These are phyloP conservation scores for Pseudozyma tsukubaensis DNA, from an alignment of 1,284 basidiomycete species.

Conservation along the genomic window DNA sequence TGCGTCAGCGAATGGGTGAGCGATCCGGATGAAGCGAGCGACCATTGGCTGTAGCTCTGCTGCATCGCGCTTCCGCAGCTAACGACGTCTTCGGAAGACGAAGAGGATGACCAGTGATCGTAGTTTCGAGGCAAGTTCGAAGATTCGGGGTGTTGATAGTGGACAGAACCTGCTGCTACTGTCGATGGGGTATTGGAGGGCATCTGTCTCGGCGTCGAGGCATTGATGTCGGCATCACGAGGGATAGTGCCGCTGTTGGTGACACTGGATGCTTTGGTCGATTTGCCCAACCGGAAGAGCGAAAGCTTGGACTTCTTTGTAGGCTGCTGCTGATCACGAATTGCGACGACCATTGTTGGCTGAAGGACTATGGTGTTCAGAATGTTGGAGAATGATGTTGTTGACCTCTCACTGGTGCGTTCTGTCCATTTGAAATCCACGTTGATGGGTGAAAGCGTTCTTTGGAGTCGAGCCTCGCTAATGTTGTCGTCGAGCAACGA, in stretches of 20 bases:
- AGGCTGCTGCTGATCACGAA: conserved; percentile 3
- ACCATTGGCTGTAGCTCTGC: too few relatives aligned
- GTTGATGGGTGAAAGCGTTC: too few relatives aligned
- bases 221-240: background rate
- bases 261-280: conserved; percentile 22
- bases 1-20: background rate
- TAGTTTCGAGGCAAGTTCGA: conserved; percentile 7
- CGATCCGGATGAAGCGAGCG: background rate
- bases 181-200: too few relatives aligned
- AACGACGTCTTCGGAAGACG: too few relatives aligned
- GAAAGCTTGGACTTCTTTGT: conserved; percentile 46
- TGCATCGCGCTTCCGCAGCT: too few relatives aligned
- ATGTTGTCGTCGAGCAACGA: too few relatives aligned
- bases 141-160: conserved; percentile 17
- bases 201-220: too few relatives aligned
- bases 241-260: background rate
- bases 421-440: too few relatives aligned
- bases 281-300: conserved; percentile 43
- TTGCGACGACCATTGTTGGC: conserved; percentile 36
- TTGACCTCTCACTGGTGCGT: too few relatives aligned
- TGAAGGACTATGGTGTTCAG: too few relatives aligned
- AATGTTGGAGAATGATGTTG: too few relatives aligned
- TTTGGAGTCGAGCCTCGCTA: too few relatives aligned
- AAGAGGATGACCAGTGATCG: conserved; percentile 2
- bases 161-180: background rate